Percentiles rank a stretch among this genome's conserved stretches.
phyloP scores from a whole-genome alignment of 768 basidiomycete genomes.

The Suillus alpinus region DNA sequence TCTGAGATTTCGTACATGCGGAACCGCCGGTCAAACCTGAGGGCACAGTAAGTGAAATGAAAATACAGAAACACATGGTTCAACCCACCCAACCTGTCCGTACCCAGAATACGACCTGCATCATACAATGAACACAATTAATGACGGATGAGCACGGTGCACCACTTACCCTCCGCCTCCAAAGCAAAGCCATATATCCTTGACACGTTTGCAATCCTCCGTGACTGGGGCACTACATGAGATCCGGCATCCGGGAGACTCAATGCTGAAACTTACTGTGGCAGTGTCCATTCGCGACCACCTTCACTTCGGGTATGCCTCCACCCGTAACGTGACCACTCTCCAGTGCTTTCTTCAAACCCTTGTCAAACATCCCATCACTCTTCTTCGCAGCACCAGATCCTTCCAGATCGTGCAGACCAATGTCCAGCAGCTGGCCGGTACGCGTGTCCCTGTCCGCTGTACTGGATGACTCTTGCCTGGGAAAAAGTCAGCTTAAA shows the following conservation, averaged over 20 bases:
- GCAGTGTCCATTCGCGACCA: slow-evolving; percentile 86
- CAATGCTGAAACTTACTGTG: slow-evolving; percentile 53
- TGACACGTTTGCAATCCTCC: slow-evolving; percentile 82
- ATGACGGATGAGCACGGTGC: not conserved
- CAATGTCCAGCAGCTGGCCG: slow-evolving; percentile 66
- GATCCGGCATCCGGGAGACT: not conserved
- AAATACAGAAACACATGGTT: not conserved
- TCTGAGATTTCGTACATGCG: slow-evolving; percentile 84
- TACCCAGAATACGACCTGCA: slow-evolving; percentile 79
- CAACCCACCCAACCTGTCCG: slow-evolving; percentile 63
- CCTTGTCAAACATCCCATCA: slow-evolving; percentile 84
- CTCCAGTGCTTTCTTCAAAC: slow-evolving; percentile 68
- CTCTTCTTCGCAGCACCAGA: slow-evolving; percentile 66
- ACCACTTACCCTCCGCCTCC: slow-evolving; percentile 73
- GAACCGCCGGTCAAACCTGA: slow-evolving; percentile 87
- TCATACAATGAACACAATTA: not conserved
- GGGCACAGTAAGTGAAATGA: slow-evolving; percentile 10
- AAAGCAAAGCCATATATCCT: slow-evolving; percentile 91
- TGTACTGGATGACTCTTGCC: slow-evolving; percentile 71
- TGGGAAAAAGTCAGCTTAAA: slow-evolving; percentile 22
- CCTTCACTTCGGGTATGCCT: slow-evolving; percentile 72
- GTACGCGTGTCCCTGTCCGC: slow-evolving; percentile 64
- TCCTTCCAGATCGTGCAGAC: slow-evolving; percentile 56
- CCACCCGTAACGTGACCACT: slow-evolving; percentile 55
- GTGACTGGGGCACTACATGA: slow-evolving; percentile 52